phyloP scores from a whole-genome alignment of 768 basidiomycete species.

The Boletellus ananiceps region DNA sequence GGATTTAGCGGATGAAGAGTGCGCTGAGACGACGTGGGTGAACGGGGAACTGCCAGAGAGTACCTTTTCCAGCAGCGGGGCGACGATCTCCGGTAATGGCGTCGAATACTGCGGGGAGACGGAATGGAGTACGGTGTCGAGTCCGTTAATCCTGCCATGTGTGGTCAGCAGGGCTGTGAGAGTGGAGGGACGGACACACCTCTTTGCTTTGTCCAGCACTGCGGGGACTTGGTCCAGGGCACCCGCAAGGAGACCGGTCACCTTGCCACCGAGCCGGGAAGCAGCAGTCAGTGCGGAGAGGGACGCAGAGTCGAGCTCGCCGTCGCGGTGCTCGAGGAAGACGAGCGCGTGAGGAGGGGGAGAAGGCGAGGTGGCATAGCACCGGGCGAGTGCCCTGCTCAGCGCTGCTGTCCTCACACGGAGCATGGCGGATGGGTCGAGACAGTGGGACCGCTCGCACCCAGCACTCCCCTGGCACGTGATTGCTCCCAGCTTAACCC shows the following conservation, averaged over 20 bases:
- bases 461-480: constrained; percentile 12
- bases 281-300: constrained; percentile 93
- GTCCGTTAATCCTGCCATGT: constrained; percentile 54
- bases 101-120: constrained; percentile 65
- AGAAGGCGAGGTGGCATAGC: constrained; percentile 48
- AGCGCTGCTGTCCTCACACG: constrained; percentile 16
- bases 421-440: constrained; percentile 12
- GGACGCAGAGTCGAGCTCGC: constrained; percentile 77
- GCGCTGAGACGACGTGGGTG: constrained; percentile 90
- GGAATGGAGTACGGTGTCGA: constrained; percentile 65
- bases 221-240: constrained; percentile 58
- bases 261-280: constrained; percentile 75
- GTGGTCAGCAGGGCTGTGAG: constrained; percentile 5
- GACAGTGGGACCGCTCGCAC: background rate
- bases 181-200: constrained; percentile 41
- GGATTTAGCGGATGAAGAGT: constrained; percentile 89
- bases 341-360: constrained; percentile 72
- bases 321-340: constrained; percentile 84
- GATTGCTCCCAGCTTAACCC: constrained; percentile 1
- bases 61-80: constrained; percentile 77
- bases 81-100: constrained; percentile 69
- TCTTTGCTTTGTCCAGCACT: constrained; percentile 75
- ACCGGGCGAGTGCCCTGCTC: constrained; percentile 31
- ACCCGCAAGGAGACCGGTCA: constrained; percentile 77
- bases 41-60: constrained; percentile 59